phyloP scores from a whole-genome alignment of 106 monocot species.

The Gastrodia elata region DNA sequence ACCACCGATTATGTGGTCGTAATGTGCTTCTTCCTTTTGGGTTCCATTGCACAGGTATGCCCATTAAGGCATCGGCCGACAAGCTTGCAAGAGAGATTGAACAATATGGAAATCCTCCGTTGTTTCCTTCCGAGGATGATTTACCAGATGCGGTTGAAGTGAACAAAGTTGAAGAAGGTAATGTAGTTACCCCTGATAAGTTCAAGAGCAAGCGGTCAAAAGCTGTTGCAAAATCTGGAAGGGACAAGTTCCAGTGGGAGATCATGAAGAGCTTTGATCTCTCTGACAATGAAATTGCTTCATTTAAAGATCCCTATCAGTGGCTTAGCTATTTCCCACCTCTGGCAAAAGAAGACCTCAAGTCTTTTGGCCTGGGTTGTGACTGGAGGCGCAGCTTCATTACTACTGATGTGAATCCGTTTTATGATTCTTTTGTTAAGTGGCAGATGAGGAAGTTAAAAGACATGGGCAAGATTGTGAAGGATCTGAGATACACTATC shows the following conservation, averaged over 20 bases:
- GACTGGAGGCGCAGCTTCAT: constrained; percentile 92
- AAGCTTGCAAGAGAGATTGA: constrained; percentile 62
- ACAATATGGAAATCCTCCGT: constrained; percentile 62
- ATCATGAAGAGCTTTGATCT: constrained; percentile 82
- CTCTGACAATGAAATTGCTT: constrained; percentile 53
- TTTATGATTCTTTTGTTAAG: constrained; percentile 81
- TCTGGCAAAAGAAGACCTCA: constrained; percentile 75
- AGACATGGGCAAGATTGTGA: constrained; percentile 68
- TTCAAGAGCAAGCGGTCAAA: constrained; percentile 89
- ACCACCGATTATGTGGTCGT: constrained; percentile 54
- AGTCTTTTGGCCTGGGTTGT: constrained; percentile 78
- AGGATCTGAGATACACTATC: constrained; percentile 74
- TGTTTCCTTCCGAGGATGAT: constrained; percentile 59
- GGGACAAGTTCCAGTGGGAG: constrained; percentile 84
- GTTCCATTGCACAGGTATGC: constrained; percentile 97
- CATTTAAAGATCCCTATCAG: constrained; percentile 60
- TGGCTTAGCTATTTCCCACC: constrained; percentile 83
- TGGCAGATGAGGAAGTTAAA: constrained; percentile 88
- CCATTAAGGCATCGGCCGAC: constrained; percentile 92
- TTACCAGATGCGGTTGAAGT: constrained; percentile 9
- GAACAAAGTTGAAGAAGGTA: constrained; percentile 22
- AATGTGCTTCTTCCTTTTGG: constrained; percentile 88
- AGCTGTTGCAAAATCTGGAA: constrained; percentile 66
- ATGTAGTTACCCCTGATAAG: constrained; percentile 42
- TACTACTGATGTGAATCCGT: constrained; percentile 85